Evolutionary conservation across 805 yeast genomes (phyloP).

Genomic region (Myxozyma vanderwaltii): DNA sequence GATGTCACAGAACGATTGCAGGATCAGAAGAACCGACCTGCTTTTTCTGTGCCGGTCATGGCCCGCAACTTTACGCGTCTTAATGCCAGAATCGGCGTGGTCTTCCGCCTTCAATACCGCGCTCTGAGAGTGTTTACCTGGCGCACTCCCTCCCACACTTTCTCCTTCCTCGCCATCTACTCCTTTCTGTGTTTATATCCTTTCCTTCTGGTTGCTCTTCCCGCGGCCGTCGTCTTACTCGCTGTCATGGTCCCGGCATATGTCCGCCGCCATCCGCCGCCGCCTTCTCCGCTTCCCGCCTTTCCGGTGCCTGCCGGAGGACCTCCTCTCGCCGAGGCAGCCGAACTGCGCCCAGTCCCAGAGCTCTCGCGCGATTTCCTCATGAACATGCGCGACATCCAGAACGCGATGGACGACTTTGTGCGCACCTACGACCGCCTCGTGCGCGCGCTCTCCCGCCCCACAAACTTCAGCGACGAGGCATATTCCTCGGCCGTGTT

Average conservation of each 20-base stretch:
- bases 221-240: slow-evolving; percentile 56
- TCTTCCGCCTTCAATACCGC: slow-evolving; percentile 65
- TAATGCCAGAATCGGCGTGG: slow-evolving; percentile 54
- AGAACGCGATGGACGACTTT: slow-evolving; percentile 36
- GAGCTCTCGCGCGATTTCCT: slow-evolving; percentile 44
- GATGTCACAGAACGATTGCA: slow-evolving; percentile 22
- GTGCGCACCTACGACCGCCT: slow-evolving; percentile 39
- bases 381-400: slow-evolving; percentile 63
- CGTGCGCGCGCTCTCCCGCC: slow-evolving; percentile 24
- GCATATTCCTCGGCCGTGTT: slow-evolving; percentile 34
- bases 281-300: slow-evolving; percentile 37
- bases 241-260: slow-evolving; percentile 73
- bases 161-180: slow-evolving; percentile 58
- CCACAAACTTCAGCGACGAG: slow-evolving; percentile 35
- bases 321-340: slow-evolving; percentile 33
- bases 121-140: slow-evolving; percentile 65
- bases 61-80: slow-evolving; percentile 60
- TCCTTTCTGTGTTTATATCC: slow-evolving; percentile 75
- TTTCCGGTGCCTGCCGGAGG: slow-evolving; percentile 37
- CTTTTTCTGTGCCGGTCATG: slow-evolving; percentile 55
- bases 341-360: slow-evolving; percentile 35
- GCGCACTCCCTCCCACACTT: slow-evolving; percentile 72
- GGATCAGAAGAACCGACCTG: slow-evolving; percentile 34
- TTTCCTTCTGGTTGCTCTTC: slow-evolving; percentile 62
- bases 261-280: slow-evolving; percentile 62